These are phyloP conservation scores for Leccinum longicurvipes DNA, from an alignment of 768 basidiomycete species.

Conservation along the genomic window DNA sequence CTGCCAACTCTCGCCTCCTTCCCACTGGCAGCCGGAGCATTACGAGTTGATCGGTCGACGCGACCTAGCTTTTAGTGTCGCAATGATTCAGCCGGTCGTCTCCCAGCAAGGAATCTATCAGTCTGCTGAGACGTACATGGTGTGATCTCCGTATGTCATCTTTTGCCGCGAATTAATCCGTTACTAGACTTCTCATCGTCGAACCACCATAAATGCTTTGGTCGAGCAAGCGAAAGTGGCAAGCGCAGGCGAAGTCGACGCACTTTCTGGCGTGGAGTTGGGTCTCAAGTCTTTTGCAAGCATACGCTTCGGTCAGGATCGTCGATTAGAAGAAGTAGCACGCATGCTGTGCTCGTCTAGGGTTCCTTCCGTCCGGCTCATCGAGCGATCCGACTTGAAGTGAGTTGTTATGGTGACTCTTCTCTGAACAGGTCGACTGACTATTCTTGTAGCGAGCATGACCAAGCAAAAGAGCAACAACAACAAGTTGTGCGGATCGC, in stretches of 20 bases:
- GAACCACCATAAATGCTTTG: constrained; percentile 51
- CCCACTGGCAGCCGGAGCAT: constrained; percentile 58
- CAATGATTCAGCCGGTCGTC: constrained; percentile 27
- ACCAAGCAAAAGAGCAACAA: constrained; percentile 84
- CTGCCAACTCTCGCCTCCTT: constrained; percentile 75
- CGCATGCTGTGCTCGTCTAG: constrained; percentile 84
- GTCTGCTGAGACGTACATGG: constrained; percentile 34
- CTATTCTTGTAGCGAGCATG: constrained; percentile 64
- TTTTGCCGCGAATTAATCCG: constrained; percentile 8
- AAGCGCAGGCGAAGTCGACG: constrained; percentile 52
- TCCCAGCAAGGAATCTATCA: constrained; percentile 29
- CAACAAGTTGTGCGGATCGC: constrained; percentile 75
- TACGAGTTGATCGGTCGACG: constrained; percentile 32
- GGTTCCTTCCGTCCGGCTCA: constrained; percentile 59
- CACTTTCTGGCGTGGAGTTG: constrained; percentile 68
- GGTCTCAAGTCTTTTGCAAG: constrained; percentile 71
- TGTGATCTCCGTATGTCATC: background rate
- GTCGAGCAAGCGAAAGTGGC: constrained; percentile 48
- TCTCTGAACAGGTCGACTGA: background rate
- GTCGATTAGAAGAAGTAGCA: constrained; percentile 86
- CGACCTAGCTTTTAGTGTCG: constrained; percentile 31
- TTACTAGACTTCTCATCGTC: constrained; percentile 47
- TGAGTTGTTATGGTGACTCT: constrained; percentile 34
- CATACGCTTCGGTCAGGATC: constrained; percentile 88
- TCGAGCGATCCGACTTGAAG: constrained; percentile 71